Evolutionary conservation across 2,329 filamentous ascomycete genomes (phyloP), one percentile per base, ranked within the genome.

Genomic region (Pseudocercospora fijiensis): DNA sequence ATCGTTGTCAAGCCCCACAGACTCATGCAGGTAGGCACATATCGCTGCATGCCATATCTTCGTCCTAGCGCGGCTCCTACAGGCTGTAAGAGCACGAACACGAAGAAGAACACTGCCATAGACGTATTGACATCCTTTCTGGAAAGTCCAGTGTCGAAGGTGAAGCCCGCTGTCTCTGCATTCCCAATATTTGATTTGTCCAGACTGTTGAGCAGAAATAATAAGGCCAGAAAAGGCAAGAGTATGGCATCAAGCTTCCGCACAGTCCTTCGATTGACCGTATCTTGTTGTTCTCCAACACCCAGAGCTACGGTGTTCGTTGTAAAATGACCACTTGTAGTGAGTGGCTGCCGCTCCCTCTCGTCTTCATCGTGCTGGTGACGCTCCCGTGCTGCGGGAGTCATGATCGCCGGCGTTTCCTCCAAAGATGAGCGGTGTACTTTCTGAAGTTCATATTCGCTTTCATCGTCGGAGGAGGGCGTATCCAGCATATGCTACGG

Each of bases 161-260:
- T 86, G 71, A 86, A 87, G 65, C 88, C 83, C 24, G 85, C 85
- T 6, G 81, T 83, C 64, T 84, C 82, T 11, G 82, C 82, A 74
- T 84, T 84, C 61, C 83, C 82, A 63, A 85, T 81, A 67, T 84
- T 85, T 16, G 78, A 78, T 64, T 82, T 82, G 73, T 85, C 83
- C 18, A 85, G 74, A 55, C 79, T 79, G 72, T 84, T 84, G 68
- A 84, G 79, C 7, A 84, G 76, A 69, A 83, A 85, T 37, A 84
- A 72, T 18, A 83, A 67, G 3, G 81, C 81, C 7, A 84, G 77
- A 65, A 84, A 84, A 1, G 82, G 82, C 13, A 85, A 73, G 6
- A 85, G 75, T 26, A 83, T 72, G 24, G 76, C 75, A 71, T 85
- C 83, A 56, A 85, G 76, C 72, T 83, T 84, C 58, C 78, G 73